A percentile compares a stretch with the other conserved stretches of the same genome.
Conservation (phyloP, 257 asterid genomes). For the Nicotiana noctiflora region DNA sequence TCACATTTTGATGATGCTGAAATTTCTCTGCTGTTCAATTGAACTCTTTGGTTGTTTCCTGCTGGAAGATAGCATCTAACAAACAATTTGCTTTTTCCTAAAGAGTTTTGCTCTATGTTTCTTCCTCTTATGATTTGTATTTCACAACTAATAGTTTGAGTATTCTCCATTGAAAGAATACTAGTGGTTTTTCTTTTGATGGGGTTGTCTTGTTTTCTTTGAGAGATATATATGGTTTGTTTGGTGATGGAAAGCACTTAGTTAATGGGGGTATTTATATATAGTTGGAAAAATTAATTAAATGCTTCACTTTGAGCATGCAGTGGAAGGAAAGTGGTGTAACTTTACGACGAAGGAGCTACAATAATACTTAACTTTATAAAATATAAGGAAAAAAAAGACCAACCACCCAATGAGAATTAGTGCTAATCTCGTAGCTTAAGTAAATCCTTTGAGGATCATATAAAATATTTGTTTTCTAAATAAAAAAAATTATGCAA, state of each 20-base stretch:
- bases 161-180: slow-evolving; percentile 23
- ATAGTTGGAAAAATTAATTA: too few relatives aligned
- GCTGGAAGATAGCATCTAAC: slow-evolving; percentile 56
- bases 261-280: slow-evolving; percentile 25
- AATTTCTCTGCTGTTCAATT: slow-evolving; percentile 32
- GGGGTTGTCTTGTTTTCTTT: neutral
- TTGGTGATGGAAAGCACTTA: slow-evolving; percentile 10
- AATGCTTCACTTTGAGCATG: too few relatives aligned
- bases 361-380: neutral
- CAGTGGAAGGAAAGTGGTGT: slow-evolving; percentile 12
- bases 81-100: slow-evolving; percentile 23
- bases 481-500: neutral
- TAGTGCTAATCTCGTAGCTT: neutral
- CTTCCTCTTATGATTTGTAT: slow-evolving; percentile 41
- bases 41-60: slow-evolving; percentile 35
- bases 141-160: slow-evolving; percentile 26
- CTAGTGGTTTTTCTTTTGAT: neutral
- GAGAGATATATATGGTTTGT: neutral
- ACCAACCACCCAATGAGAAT: slow-evolving; percentile 13
- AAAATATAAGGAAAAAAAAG: neutral
- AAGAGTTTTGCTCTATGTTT: slow-evolving; percentile 26
- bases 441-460: slow-evolving; percentile 18
- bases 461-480: slow-evolving; percentile 10
- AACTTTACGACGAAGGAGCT: slow-evolving; percentile 18
- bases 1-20: slow-evolving; percentile 32